Conservation (phyloP, 1,139 yeast species). For the Yamadazyma conglobata region DNA sequence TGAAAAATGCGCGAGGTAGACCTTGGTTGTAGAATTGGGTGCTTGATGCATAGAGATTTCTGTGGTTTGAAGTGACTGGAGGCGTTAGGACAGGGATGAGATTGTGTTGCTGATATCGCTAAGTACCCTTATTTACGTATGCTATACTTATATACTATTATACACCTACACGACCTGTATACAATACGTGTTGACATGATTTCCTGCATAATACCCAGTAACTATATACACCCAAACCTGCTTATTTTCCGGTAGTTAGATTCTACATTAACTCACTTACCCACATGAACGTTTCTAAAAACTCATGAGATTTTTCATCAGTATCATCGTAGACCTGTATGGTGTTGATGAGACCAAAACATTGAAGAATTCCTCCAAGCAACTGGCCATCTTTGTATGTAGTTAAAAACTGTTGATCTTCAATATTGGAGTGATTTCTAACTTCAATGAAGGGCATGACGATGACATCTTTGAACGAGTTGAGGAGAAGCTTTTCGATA, state of each 20-base stretch:
- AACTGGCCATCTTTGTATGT: conserved; percentile 12
- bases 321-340: conserved; percentile 7
- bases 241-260: neutral
- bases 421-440: conserved; percentile 11
- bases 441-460: conserved; percentile 27
- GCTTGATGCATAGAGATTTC: too few species aligned
- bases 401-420: conserved; percentile 11
- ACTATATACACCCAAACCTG: too few species aligned
- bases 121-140: too few species aligned
- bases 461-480: conserved; percentile 31
- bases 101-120: too few species aligned
- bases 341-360: conserved; percentile 16
- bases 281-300: conserved; percentile 12
- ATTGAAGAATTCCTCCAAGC: conserved; percentile 11
- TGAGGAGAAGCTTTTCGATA: conserved; percentile 27
- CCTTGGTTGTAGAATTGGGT: too few species aligned
- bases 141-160: too few species aligned
- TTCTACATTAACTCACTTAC: conserved; percentile 10
- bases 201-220: too few species aligned
- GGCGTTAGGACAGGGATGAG: too few species aligned
- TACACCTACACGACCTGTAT: too few species aligned
- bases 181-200: too few species aligned
- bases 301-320: conserved; percentile 5
- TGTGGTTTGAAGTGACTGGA: too few species aligned
- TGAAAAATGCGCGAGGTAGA: too few species aligned